Evolutionary conservation across 106 monocot species (phyloP).

Genomic region (Acorus gramineus): DNA sequence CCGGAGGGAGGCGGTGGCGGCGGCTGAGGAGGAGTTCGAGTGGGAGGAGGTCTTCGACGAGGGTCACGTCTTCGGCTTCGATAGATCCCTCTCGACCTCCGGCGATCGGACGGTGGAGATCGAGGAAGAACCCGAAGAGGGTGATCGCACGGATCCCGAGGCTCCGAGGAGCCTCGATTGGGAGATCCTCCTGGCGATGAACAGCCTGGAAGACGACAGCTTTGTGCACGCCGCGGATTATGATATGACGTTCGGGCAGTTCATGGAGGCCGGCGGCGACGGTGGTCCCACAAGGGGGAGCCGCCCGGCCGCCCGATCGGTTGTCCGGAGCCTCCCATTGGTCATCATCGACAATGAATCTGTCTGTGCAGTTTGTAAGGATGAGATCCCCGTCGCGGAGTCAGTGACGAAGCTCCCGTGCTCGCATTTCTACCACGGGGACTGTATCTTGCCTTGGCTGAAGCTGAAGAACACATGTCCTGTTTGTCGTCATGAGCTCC

Average conservation of each 20-base stretch:
- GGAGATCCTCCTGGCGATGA: conserved; percentile 42
- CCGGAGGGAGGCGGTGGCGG: conserved; percentile 5
- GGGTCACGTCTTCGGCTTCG: conserved; percentile 6
- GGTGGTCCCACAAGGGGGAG: conserved; percentile 27
- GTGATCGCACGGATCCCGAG: conserved; percentile 3
- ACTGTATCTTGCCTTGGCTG: conserved; percentile 87
- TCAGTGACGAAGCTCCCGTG: conserved; percentile 65
- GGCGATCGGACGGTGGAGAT: background rate
- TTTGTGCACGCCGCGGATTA: conserved; percentile 59
- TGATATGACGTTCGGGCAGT: conserved; percentile 62
- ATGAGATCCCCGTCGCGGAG: conserved; percentile 42
- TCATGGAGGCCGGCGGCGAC: conserved; percentile 23
- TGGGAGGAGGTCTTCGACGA: conserved; percentile 66
- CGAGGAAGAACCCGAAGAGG: background rate
- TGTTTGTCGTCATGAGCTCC: conserved; percentile 75
- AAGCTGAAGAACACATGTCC: conserved; percentile 76
- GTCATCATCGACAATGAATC: conserved; percentile 23
- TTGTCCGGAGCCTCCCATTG: conserved; percentile 50
- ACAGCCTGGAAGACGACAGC: conserved; percentile 36
- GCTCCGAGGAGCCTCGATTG: conserved; percentile 37
- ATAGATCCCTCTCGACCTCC: background rate
- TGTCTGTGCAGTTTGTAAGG: conserved; percentile 74
- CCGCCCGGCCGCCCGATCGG: conserved; percentile 64
- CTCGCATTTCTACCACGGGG: conserved; percentile 61
- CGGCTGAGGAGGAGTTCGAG: conserved; percentile 43